Base-by-base conservation (phyloP, 1,284 basidiomycete species). In the Entoloma clypeatum region DNA sequence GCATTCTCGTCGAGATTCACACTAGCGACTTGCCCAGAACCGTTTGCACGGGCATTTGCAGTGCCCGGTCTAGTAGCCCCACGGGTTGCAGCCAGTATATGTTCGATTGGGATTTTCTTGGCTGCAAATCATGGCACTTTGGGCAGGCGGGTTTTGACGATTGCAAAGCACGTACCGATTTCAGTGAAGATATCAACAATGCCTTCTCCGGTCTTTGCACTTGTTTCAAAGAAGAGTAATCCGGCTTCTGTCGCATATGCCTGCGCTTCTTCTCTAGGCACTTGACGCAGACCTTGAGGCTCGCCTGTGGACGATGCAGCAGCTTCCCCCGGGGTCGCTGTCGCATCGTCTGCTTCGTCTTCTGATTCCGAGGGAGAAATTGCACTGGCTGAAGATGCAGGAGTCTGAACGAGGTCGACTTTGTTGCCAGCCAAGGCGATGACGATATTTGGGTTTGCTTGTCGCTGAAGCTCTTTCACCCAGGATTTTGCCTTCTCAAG, bases 401-500 rank as follows among this genome's bases (percentile, higher is more conserved):
- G 74, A 7, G 83, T 67, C 55, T 86, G 81, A 24, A 96, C 92
- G 47, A 98, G 78, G 68, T 98, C 94, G 54, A 96, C 77, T 68
- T 97, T 96, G 77, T 96, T 96, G 28, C 93, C 93, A 8, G 90
- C 90, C 35, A 97, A 81, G 7, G 93, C 93, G 57, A 99, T 99
- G 59, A 99, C 93, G 61, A 99, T 98, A 66, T 97, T 98, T 25
- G 95, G 94, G 65, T 96, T 98, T 26, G 96, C 95, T 63, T 99
- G 95, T 50, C 96, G 82, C 67, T 99, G 96, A 18, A 99, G 77
- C 69, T 99, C 95, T 72, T 98, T 99, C 50, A 99, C 94, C 95
- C 95, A 99, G 24, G 92, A 93, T 72, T 99, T 99, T 46, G 95
- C 95, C 67, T 99, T 99, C 65, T 99, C 96, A 49, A 99, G 78